Evolutionary conservation across 768 basidiomycete genomes (phyloP), one percentile per base, ranked within the genome.

Genomic region (Xanthoconium purpureum): DNA sequence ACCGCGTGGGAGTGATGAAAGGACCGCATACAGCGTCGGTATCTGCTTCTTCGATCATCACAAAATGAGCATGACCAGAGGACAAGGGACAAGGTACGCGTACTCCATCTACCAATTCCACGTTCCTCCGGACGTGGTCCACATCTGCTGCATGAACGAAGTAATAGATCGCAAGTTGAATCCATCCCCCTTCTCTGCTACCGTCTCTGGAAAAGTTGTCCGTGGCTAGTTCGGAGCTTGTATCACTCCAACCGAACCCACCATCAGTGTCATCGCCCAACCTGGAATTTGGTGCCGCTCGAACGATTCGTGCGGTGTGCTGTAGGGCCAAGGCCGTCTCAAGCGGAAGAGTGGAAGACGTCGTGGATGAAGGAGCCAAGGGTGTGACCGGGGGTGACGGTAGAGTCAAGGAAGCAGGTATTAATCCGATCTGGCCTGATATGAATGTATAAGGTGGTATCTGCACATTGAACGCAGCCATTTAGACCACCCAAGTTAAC

Each of bases 401-500:
- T 88, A 98, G 75, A 2, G 78, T 67, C 30, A 98, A 76, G 45
- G 76, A 84, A 45, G 84, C 75, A 1, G 97, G 96, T 32, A 94
- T 76, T 20, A 99, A 77, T 0, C 93, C 93, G 45, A 99, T 98
- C 68, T 99, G 97, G 5, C 97, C 97, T 1, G 97, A 97, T 54
- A 98, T 77, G 62, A 91, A 93, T n/a, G 94, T 74, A 6, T 82
- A 82, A 50, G 88, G 82, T 60, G 81, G 84, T 44, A 81, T 85
- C 94, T 96, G 62, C 9, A 47, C 3, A 47, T 43, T 29, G 38
- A 50, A 56, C 29, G 42, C 24, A 3, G 17, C 30, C 20, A 10
- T 30, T 57, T 40, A 47, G 42, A 53, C 24, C 29, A 24, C 24
- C 45, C 24, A 35, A 24, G 4, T 17, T 28, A 12, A 46, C n/a